phyloP scores from a whole-genome alignment of 371 early-diverging fungal species.

The Massospora cicadina region DNA sequence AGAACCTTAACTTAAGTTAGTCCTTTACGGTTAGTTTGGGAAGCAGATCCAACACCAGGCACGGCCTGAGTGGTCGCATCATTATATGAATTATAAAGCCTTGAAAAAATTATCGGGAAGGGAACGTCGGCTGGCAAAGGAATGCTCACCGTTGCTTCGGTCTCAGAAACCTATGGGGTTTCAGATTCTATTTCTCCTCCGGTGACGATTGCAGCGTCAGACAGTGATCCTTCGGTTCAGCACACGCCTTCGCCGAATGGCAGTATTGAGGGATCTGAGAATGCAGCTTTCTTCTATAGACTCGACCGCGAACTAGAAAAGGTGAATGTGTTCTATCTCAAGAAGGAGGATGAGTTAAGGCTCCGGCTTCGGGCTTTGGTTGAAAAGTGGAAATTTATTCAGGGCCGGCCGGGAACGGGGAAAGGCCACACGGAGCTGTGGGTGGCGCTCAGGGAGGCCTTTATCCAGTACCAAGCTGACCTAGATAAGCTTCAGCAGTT shows the following conservation, averaged over 20 bases:
- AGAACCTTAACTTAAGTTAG: neutral
- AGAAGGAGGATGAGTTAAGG: constrained; percentile 58
- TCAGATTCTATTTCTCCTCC: neutral
- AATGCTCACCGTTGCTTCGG: neutral
- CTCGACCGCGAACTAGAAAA: constrained; percentile 70
- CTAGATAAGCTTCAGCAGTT: constrained; percentile 90
- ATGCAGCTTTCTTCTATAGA: constrained; percentile 64
- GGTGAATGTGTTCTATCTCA: constrained; percentile 64
- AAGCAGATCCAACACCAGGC: constrained; percentile 87
- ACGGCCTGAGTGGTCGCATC: constrained; percentile 76
- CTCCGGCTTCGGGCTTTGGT: constrained; percentile 53
- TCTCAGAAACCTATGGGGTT: neutral
- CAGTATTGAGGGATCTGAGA: constrained; percentile 33
- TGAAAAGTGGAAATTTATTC: constrained; percentile 62
- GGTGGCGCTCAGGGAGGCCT: constrained; percentile 64
- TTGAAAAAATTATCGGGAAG: constrained; percentile 82
- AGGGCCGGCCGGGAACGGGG: constrained; percentile 27
- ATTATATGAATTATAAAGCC: constrained; percentile 86
- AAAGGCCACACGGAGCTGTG: constrained; percentile 37
- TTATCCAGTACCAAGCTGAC: constrained; percentile 76
- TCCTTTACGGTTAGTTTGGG: constrained; percentile 51
- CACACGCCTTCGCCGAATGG: neutral
- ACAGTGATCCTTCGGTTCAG: neutral
- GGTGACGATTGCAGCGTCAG: neutral
- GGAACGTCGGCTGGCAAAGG: constrained; percentile 13